Conservation (phyloP, 176 grass and related monocot species). For the Hsuehochloa calcarea region DNA sequence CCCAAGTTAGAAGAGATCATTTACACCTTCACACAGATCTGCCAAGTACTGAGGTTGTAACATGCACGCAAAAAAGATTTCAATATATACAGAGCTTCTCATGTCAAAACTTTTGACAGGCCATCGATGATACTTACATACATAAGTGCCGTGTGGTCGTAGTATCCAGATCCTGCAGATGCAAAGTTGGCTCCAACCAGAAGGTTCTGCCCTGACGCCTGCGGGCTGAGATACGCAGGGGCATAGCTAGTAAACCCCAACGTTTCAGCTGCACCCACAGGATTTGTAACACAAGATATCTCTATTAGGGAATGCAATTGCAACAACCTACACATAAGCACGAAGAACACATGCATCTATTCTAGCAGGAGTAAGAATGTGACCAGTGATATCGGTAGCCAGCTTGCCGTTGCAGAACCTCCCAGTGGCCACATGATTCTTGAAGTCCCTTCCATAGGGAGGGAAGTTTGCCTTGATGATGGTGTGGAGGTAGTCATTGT, state of each 20-base stretch:
- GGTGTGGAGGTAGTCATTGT: slow-evolving; percentile 87
- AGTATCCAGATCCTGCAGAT: slow-evolving; percentile 89
- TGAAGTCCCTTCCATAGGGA: slow-evolving; percentile 88
- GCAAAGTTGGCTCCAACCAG: slow-evolving; percentile 93
- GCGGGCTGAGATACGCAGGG: slow-evolving; percentile 76
- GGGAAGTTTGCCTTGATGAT: slow-evolving; percentile 82
- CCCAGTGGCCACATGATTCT: slow-evolving; percentile 64
- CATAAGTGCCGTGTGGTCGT: slow-evolving; percentile 66
- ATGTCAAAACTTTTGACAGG: neutral
- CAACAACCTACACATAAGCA: neutral
- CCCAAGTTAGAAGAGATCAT: slow-evolving; percentile 22
- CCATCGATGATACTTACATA: slow-evolving; percentile 55
- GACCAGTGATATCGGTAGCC: slow-evolving; percentile 90
- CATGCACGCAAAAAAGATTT: neutral
- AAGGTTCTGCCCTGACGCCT: slow-evolving; percentile 81
- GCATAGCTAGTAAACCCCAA: slow-evolving; percentile 75
- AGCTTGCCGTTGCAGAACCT: slow-evolving; percentile 98
- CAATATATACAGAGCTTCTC: neutral
- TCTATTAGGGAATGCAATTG: neutral
- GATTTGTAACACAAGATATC: neutral
- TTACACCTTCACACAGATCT: neutral
- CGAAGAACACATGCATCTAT: neutral
- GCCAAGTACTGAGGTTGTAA: neutral
- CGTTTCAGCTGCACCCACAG: slow-evolving; percentile 60
- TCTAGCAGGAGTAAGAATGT: neutral